A percentile compares a stretch with the other conserved stretches of the same genome.
phyloP scores from a whole-genome alignment of 306 rosid species.

The Aeschynomene evenia region DNA sequence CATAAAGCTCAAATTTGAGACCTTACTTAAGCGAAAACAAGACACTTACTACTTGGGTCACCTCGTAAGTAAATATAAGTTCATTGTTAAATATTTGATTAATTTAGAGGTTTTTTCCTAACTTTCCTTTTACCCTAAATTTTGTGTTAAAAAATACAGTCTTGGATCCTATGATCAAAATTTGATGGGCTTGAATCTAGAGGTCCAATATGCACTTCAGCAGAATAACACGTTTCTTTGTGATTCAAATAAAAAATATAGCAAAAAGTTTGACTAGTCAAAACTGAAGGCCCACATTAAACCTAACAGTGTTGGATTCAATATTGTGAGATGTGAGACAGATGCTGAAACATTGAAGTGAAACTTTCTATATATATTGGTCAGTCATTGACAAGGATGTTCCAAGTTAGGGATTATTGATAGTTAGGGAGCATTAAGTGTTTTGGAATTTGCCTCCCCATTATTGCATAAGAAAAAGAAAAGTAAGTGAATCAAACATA shows the following conservation, averaged over 20 bases:
- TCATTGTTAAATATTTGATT: too few species aligned
- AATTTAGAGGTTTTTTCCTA: too few species aligned
- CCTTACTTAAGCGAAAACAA: too few species aligned
- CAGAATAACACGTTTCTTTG: too few species aligned
- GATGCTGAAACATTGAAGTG: neutral
- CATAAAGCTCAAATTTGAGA: too few species aligned
- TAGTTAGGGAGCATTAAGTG: neutral
- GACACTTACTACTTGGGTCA: too few species aligned
- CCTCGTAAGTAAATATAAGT: too few species aligned
- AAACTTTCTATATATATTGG: neutral
- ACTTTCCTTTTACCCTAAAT: too few species aligned
- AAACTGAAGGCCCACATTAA: neutral
- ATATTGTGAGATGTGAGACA: neutral
- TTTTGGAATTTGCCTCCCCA: neutral
- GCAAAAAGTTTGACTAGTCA: neutral
- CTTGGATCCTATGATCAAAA: neutral
- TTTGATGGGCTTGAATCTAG: conserved; percentile 6
- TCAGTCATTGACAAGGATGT: neutral
- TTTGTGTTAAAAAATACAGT: neutral
- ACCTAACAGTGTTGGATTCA: neutral
- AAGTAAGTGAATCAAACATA: neutral
- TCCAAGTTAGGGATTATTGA: neutral
- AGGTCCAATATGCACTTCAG: neutral
- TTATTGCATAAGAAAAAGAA: neutral
- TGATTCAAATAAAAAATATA: neutral